Conservation (phyloP, 2,329 filamentous ascomycete species). For the Xylaria sp. region DNA sequence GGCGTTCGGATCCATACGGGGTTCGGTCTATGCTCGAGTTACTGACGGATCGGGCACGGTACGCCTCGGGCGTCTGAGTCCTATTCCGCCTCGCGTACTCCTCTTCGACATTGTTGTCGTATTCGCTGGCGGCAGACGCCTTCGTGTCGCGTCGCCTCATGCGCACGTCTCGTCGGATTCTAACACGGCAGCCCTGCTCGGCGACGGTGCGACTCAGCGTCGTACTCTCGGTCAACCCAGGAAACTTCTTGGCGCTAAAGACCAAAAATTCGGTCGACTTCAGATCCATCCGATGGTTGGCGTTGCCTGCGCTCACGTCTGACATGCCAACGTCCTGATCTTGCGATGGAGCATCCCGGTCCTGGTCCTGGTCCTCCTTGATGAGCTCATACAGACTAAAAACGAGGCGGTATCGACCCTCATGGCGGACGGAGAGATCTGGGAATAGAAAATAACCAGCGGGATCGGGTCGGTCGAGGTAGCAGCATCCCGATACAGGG, state of each 20-base stretch:
- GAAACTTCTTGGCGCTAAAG: conserved; percentile 98
- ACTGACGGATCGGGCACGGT: conserved; percentile 36
- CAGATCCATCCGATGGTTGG: conserved; percentile 87
- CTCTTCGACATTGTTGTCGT: conserved; percentile 62
- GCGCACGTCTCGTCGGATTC: conserved; percentile 90
- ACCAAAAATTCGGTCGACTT: conserved; percentile 87
- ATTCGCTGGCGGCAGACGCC: conserved; percentile 45
- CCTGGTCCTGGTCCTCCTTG: conserved; percentile 80
- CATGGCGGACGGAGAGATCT: conserved; percentile 92
- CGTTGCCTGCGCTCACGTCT: conserved; percentile 46
- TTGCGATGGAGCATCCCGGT: conserved; percentile 52
- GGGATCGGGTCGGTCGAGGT: conserved; percentile 80
- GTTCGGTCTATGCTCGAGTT: conserved; percentile 38
- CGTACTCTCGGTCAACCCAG: conserved; percentile 88
- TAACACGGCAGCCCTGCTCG: conserved; percentile 94
- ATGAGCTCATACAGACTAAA: conserved; percentile 95
- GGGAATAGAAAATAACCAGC: conserved; percentile 97
- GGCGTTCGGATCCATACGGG: conserved; percentile 28
- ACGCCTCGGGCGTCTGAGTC: conserved; percentile 37
- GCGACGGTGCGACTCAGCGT: conserved; percentile 85
- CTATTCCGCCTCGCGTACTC: conserved; percentile 41
- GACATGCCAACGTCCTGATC: conserved; percentile 42
- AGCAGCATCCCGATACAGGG: conserved; percentile 93
- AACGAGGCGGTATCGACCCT: conserved; percentile 86
- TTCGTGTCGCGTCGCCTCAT: conserved; percentile 85